Percentiles rank a stretch among this genome's conserved stretches.
Evolutionary conservation across 2,329 filamentous ascomycete genomes (phyloP).

Genomic region (Davidsoniella neocaledoniae): DNA sequence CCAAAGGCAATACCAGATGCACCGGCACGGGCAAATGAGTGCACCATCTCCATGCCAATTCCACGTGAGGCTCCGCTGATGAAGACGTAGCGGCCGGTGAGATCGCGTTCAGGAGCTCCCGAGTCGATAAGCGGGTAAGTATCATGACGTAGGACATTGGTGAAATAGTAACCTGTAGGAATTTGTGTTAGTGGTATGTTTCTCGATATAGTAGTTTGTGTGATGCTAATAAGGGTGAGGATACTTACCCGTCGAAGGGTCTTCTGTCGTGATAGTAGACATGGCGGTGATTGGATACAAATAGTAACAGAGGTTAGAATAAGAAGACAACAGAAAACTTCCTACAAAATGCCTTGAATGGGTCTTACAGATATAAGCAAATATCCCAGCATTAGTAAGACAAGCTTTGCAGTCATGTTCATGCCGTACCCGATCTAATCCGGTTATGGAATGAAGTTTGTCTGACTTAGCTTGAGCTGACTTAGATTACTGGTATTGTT

Average conservation of each 20-base stretch:
- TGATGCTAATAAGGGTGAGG: neutral
- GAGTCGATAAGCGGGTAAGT: conserved; percentile 37
- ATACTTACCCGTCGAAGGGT: conserved; percentile 3
- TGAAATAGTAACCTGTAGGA: conserved; percentile 15
- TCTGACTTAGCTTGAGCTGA: no score
- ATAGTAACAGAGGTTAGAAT: neutral
- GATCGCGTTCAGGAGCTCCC: conserved; percentile 18
- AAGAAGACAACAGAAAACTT: no score
- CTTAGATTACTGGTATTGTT: no score
- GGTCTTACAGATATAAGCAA: no score
- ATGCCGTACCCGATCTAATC: no score
- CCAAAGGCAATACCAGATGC: conserved; percentile 34
- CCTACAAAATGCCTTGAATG: no score
- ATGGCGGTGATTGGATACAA: neutral
- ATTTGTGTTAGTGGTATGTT: neutral
- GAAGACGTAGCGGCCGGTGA: conserved; percentile 25
- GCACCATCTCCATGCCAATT: conserved; percentile 34
- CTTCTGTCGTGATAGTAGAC: neutral
- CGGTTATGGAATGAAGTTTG: no score
- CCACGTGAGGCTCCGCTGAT: conserved; percentile 39
- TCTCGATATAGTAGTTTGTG: neutral
- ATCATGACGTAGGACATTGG: conserved; percentile 24
- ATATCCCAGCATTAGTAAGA: no score
- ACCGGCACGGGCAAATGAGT: conserved; percentile 38
- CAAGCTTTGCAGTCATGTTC: no score